A percentile compares a stretch with the other conserved stretches of the same genome.
Conservation (phyloP, 1,284 basidiomycete species). For the Cutaneotrichosporon sp. region DNA sequence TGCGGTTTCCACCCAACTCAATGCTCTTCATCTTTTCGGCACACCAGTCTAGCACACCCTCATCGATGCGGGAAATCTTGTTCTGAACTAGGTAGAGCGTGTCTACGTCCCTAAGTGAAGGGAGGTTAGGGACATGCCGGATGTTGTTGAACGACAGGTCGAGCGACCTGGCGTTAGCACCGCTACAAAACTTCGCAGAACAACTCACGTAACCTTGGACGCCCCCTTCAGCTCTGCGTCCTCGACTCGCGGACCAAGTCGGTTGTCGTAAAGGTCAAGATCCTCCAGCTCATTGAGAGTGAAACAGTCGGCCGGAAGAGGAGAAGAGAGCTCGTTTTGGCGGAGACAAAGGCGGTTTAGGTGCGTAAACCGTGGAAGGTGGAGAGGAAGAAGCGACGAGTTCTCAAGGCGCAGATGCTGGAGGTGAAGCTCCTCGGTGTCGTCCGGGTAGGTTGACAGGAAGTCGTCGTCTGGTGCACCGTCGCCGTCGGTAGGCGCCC, state of each 20-base stretch:
- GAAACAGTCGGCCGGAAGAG: constrained; percentile 68
- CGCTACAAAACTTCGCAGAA: neutral
- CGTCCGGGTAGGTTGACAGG: constrained; percentile 59
- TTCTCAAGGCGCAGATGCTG: constrained; percentile 73
- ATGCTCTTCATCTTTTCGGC: constrained; percentile 70
- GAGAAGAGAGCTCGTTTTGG: constrained; percentile 75
- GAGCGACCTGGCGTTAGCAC: constrained; percentile 60
- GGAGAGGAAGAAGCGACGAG: constrained; percentile 60
- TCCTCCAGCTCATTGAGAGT: constrained; percentile 73
- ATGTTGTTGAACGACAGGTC: constrained; percentile 96
- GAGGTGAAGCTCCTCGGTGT: constrained; percentile 84
- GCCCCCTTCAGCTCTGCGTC: constrained; percentile 64
- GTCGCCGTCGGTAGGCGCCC: constrained; percentile 14
- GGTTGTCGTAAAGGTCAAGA: constrained; percentile 94
- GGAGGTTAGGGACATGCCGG: constrained; percentile 62
- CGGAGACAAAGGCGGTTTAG: constrained; percentile 79
- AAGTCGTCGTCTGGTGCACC: constrained; percentile 51
- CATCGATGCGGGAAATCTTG: constrained; percentile 75
- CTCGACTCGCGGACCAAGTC: constrained; percentile 66
- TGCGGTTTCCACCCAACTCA: constrained; percentile 88
- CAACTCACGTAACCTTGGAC: constrained; percentile 66
- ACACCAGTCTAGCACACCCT: constrained; percentile 62
- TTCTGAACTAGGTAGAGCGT: constrained; percentile 96
- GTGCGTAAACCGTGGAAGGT: constrained; percentile 66
- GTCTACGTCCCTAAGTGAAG: constrained; percentile 59